Conservation (phyloP, 768 basidiomycete genomes). For the Calocybe cyanea region DNA sequence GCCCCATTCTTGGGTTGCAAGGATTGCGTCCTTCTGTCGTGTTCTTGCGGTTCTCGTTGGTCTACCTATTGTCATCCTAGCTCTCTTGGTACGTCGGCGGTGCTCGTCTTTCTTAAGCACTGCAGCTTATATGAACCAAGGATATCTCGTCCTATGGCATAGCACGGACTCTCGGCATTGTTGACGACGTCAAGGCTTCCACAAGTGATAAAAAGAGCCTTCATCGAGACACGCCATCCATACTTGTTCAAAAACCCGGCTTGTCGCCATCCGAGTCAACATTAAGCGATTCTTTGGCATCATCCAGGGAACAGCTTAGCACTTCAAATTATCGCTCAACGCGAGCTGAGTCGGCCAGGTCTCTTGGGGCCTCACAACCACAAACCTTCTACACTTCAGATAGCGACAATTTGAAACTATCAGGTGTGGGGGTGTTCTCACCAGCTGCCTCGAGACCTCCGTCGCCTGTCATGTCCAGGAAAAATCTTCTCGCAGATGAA, state of each 20-base stretch:
- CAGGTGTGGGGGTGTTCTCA: constrained; percentile 72
- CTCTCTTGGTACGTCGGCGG: constrained; percentile 45
- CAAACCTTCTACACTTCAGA: constrained; percentile 52
- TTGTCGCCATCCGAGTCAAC: constrained; percentile 22
- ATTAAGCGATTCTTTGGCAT: constrained; percentile 22
- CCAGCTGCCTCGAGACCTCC: constrained; percentile 64
- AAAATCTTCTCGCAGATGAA: constrained; percentile 20
- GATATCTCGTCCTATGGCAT: constrained; percentile 81
- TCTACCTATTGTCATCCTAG: constrained; percentile 56
- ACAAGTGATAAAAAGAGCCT: constrained; percentile 55
- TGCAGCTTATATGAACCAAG: constrained; percentile 33
- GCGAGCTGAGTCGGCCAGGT: constrained; percentile 7
- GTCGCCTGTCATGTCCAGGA: constrained; percentile 55
- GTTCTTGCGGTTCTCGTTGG: constrained; percentile 62
- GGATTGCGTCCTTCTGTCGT: constrained; percentile 59
- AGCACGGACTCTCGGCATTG: constrained; percentile 75
- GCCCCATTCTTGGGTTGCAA: constrained; percentile 63
- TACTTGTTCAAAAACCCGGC: constrained; percentile 25
- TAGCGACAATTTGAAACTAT: constrained; percentile 47
- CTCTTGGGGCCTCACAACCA: constrained; percentile 26
- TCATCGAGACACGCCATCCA: constrained; percentile 25
- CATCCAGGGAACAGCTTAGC: constrained; percentile 7
- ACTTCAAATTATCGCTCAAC: constrained; percentile 1
- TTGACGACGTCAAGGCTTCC: constrained; percentile 71
- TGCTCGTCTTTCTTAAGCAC: constrained; percentile 11